Conservation (phyloP, 2,329 filamentous ascomycete species). For the Byssochlamys sp. region DNA sequence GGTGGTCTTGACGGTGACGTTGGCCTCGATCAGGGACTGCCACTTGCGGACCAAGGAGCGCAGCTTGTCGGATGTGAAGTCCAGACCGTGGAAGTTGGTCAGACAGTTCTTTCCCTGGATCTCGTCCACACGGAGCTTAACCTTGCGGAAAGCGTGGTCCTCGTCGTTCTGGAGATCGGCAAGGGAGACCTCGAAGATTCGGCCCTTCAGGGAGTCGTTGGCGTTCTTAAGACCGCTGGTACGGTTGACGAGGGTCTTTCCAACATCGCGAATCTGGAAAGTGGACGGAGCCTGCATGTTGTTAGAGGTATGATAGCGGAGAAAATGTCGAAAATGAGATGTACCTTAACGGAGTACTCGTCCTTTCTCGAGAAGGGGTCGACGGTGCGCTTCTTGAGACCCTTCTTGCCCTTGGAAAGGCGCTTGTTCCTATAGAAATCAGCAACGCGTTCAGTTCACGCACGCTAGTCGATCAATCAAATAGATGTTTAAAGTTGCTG, state of each 20-base stretch:
- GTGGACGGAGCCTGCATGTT: conserved; percentile 69
- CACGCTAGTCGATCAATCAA: not conserved
- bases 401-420: conserved; percentile 99
- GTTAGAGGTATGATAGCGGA: conserved; percentile 10
- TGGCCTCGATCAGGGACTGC: conserved; percentile 98
- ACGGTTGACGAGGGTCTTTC: conserved; percentile 98
- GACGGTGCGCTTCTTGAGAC: conserved; percentile 97
- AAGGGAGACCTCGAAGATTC: conserved; percentile 96
- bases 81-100: conserved; percentile 99
- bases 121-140: conserved; percentile 97
- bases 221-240: conserved; percentile 99
- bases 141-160: conserved; percentile 98
- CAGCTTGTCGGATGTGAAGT: conserved; percentile 99
- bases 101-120: conserved; percentile 99
- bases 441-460: not conserved
- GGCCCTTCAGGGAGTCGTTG: conserved; percentile 96
- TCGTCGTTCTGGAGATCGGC: conserved; percentile 99
- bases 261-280: conserved; percentile 94
- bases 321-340: conserved; percentile 11
- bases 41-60: conserved; percentile 98
- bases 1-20: conserved; percentile 98
- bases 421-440: conserved; percentile 76
- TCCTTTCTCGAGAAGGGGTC: conserved; percentile 98
- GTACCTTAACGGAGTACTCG: conserved; percentile 94
- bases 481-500: not conserved